Evolutionary conservation across 208 protist species (phyloP).

Genomic region (Trypanosoma mega): DNA sequence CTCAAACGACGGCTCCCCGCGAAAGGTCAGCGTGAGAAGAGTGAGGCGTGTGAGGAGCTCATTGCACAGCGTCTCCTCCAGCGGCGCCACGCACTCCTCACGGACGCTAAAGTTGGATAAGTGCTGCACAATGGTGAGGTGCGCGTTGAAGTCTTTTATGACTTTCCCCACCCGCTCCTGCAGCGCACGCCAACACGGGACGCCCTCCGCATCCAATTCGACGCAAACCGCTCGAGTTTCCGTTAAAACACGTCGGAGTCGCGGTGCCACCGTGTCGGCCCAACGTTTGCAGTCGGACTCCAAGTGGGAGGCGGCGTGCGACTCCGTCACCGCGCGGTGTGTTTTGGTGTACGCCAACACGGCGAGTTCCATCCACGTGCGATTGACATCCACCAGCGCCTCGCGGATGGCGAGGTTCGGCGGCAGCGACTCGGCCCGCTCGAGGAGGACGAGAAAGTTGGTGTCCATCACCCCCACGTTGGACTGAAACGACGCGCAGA

Average conservation of each 20-base stretch:
- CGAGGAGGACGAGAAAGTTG: slow-evolving; percentile 83
- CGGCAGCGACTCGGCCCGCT: slow-evolving; percentile 62
- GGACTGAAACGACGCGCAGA: slow-evolving; percentile 62
- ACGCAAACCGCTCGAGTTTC: slow-evolving; percentile 23
- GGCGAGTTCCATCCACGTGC: slow-evolving; percentile 64
- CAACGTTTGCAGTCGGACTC: slow-evolving; percentile 50
- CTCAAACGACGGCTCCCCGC: slow-evolving; percentile 39
- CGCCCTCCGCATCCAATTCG: not conserved
- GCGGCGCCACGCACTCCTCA: slow-evolving; percentile 61
- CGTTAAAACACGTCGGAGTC: slow-evolving; percentile 21
- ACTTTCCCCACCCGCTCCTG: slow-evolving; percentile 22
- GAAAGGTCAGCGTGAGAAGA: slow-evolving; percentile 58
- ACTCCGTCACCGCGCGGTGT: slow-evolving; percentile 30
- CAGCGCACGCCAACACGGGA: slow-evolving; percentile 27
- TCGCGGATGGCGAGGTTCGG: slow-evolving; percentile 54
- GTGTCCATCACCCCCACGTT: slow-evolving; percentile 86
- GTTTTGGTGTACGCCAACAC: slow-evolving; percentile 68
- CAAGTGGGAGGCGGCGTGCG: slow-evolving; percentile 37
- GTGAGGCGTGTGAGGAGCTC: slow-evolving; percentile 60
- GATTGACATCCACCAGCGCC: slow-evolving; percentile 71
- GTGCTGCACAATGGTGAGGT: slow-evolving; percentile 62
- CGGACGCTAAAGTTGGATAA: slow-evolving; percentile 70
- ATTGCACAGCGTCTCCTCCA: slow-evolving; percentile 51
- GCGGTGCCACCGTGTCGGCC: slow-evolving; percentile 25
- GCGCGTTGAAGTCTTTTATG: slow-evolving; percentile 42